Evolutionary conservation across 2,329 filamentous ascomycete genomes (phyloP), one percentile per base, ranked within the genome.

Genomic region (Thelonectria blattea): DNA sequence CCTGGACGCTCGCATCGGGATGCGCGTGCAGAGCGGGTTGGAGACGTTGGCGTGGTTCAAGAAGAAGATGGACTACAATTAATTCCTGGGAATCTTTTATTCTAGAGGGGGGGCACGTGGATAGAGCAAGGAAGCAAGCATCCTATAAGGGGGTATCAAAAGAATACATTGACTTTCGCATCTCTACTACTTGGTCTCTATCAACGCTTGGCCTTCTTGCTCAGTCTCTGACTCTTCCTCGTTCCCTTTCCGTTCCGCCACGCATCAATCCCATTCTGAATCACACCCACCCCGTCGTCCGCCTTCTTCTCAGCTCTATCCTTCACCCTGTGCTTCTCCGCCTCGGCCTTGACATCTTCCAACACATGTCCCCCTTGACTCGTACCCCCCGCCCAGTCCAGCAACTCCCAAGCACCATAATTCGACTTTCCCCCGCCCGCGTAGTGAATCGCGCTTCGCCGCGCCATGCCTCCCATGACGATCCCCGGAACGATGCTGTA

Each of bases 1-100:
- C 61, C 79, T 95, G 52, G 91, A 96, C 75, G 87, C 88, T 17
- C 83, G 91, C 66, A 83, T 93, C 52, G 89, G 90, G 3, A 84
- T 93, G 83, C 87, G 90, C 60, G 84, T 92, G 55, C 87, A 89
- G 70, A 89, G 88, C 5, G 90, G 85, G 1, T 76, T 89, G 68
- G 85, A 89, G 69, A 91, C 88, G 15, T 72, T 92, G 51, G 80
- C 75, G 45, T 87, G 85, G 85, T 79, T 82, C 52, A 72, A 73
- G 52, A 74, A 65, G 59, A 82, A 79, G 72, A 80, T 78, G 72
- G 73, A 70, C 5, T 80, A 75, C 65, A 53, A 49, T 39, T 58
- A 58, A 24, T 24, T 7, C 22, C 22, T 4, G 22, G 22, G 22
- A 24, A 24, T 24, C 4, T 3, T 7, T 3, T 24, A 3, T 24